Evolutionary conservation across 2,329 filamentous ascomycete species (phyloP).

Genomic region (Parastagonospora avenae): DNA sequence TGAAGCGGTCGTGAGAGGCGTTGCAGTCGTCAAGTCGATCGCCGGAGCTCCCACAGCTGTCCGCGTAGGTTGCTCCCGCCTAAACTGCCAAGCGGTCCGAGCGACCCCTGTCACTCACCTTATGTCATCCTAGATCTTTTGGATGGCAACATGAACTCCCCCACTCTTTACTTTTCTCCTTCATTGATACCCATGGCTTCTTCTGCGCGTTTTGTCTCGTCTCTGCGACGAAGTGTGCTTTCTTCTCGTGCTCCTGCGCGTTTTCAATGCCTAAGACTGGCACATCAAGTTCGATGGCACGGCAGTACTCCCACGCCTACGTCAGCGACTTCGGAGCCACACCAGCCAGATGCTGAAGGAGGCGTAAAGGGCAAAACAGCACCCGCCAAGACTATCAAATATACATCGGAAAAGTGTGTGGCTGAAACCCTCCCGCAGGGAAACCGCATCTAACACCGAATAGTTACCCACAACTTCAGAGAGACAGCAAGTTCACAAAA

Average conservation of each 20-base stretch:
- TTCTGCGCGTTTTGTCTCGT: conserved; percentile 38
- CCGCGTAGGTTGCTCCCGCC: conserved; percentile 46
- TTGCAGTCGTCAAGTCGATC: conserved; percentile 26
- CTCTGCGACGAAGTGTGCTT: conserved; percentile 39
- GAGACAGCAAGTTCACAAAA: conserved; percentile 74
- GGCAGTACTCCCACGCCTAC: conserved; percentile 45
- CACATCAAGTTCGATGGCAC: conserved; percentile 44
- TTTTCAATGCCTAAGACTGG: conserved; percentile 29
- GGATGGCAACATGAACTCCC: conserved; percentile 17
- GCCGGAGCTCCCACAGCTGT: conserved; percentile 45
- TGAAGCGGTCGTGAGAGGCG: conserved; percentile 13
- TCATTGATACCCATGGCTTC: conserved; percentile 40
- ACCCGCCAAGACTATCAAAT: conserved; percentile 62
- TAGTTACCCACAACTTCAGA: conserved; percentile 77
- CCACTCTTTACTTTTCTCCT: conserved; percentile 25
- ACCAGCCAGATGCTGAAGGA: conserved; percentile 45
- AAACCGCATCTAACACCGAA: conserved; percentile 6
- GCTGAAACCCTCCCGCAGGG: background rate
- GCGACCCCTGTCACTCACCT: conserved; percentile 21
- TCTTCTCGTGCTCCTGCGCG: conserved; percentile 30
- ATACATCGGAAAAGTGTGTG: conserved; percentile 76
- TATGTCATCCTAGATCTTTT: conserved; percentile 34
- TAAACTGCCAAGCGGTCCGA: conserved; percentile 42
- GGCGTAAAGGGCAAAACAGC: conserved; percentile 40
- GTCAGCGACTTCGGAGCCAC: conserved; percentile 50